Evolutionary conservation across 2,329 filamentous ascomycete species (phyloP), one percentile per base, ranked within the genome.

Genomic region (Cordyceps cateniannulata): DNA sequence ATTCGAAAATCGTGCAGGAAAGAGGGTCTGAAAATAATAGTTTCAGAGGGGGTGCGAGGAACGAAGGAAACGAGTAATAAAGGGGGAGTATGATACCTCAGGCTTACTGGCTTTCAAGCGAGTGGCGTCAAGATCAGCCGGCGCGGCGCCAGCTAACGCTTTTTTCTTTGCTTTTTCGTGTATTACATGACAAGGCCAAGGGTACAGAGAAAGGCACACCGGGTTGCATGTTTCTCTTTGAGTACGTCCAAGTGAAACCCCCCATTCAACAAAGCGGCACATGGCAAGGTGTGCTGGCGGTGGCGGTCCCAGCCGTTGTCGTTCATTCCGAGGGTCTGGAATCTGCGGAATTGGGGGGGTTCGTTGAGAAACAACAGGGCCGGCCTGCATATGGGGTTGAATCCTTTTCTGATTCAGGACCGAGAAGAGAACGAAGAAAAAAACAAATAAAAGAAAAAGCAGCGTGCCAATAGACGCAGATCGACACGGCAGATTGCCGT

Each of bases 321-420:
- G 58, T 60, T 60, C 58, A 54, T 60, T 48, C 50, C 58, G 40
- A 60, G 49, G 49, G 58, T 12, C 58, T 53, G 40, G 49, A 53
- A 40, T 54, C 40, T 54, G 55, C 47, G 24, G 27, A 44, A 20
- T 48, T 48, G 25, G 22, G 58, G 35, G 48, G 48, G 24, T 35
- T n/a, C n/a, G 35, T 27, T 38, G 40, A 55, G 25, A 45, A 55
- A 48, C 20, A 16, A 29, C 16, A 16, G 24, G 35, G 38, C 35
- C 51, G 35, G 25, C 25, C 5, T 55, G 40, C 38, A 40, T 40
- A 24, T 29, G 24, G 3, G 18, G 18, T n/a, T 42, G 42, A 45
- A 45, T 10, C 40, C 18, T 45, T 29, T 54, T 18, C 2, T 44
- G 38, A 45, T 55, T 29, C 52, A 35, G 29, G 5, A 29, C n/a